Conservation (phyloP, 176 grass and related monocot genomes). For the Calamus simplicifolius region DNA sequence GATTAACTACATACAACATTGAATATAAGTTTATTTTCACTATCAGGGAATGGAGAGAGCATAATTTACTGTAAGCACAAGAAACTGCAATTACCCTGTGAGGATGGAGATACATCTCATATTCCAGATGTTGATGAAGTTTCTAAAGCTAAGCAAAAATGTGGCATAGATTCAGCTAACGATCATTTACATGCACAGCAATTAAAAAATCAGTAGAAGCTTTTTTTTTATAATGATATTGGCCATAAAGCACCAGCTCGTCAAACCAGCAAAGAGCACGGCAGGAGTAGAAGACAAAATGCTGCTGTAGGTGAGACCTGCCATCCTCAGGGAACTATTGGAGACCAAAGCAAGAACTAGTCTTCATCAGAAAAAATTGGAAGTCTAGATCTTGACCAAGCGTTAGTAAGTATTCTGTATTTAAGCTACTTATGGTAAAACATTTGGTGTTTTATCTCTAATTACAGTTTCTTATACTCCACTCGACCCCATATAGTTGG, state of each 20-base stretch:
- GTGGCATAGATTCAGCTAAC: constrained; percentile 12
- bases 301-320: constrained; percentile 4
- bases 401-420: constrained; percentile 17
- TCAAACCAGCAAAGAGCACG: constrained; percentile 17
- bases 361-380: constrained; percentile 28
- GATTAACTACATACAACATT: no score
- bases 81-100: constrained; percentile 2
- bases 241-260: constrained; percentile 16
- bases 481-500: no score
- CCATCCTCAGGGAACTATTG: constrained; percentile 20
- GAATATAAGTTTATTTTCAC: no score
- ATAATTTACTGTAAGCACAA: no score
- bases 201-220: constrained; percentile 14
- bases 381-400: constrained; percentile 13
- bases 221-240: constrained; percentile 19
- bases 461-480: no score
- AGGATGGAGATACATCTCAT: constrained; percentile 15
- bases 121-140: not conserved
- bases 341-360: constrained; percentile 10
- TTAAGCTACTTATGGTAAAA: no score
- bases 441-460: no score
- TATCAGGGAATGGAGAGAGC: no score
- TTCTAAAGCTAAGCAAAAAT: constrained; percentile 13
- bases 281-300: constrained; percentile 6
- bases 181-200: constrained; percentile 13